Evolutionary conservation across 768 basidiomycete genomes (phyloP), one percentile per base, ranked within the genome.

Genomic region (Leccinum incarnatum): DNA sequence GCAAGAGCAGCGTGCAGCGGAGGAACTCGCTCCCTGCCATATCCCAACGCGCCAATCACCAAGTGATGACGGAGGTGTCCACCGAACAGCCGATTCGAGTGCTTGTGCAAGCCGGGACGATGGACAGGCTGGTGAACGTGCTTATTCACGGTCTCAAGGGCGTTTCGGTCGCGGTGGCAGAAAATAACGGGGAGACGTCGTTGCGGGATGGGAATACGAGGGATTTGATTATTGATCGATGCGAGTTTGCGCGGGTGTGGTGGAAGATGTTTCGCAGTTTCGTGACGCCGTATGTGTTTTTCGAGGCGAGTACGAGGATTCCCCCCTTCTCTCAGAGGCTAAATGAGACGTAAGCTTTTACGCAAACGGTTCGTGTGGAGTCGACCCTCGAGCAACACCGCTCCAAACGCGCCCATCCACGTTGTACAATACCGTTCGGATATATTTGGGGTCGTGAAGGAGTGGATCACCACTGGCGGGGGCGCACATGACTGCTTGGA

Each of bases 161-260:
- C 32, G 84, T 93, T 4, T 87, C 88, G 0, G 89, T 92, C 0
- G 87, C 88, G 0, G 88, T 91, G 4, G 84, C 92, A 0, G 91
- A 94, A 63, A 91, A 93, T 67, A 93, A 91, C 64, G 92, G 92
- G 0, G 90, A 93, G 71, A 91, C 89, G 77, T 85, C 89, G 0
- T 71, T 93, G 46, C 76, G 84, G 21, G 88, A 90, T 62, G 85
- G 86, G 2, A 88, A 84, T 75, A 88, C 88, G 0, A 77, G 89
- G 34, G 85, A 89, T 52, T 75, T 93, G 46, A 76, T 84, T 29
- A 81, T 93, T 12, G 91, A 93, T 74, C 81, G 84, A 49, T 75
- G 67, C 2, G 91, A 93, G 67, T 93, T 90, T 73, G 79, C 85
- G 2, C 78, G 77, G 47, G 82, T 91, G 3, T 94, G 91, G 90